A percentile compares a stretch with the other conserved stretches of the same genome.
Conservation (phyloP, 2,329 filamentous ascomycete genomes). For the Ophiostoma triangulosporum region DNA sequence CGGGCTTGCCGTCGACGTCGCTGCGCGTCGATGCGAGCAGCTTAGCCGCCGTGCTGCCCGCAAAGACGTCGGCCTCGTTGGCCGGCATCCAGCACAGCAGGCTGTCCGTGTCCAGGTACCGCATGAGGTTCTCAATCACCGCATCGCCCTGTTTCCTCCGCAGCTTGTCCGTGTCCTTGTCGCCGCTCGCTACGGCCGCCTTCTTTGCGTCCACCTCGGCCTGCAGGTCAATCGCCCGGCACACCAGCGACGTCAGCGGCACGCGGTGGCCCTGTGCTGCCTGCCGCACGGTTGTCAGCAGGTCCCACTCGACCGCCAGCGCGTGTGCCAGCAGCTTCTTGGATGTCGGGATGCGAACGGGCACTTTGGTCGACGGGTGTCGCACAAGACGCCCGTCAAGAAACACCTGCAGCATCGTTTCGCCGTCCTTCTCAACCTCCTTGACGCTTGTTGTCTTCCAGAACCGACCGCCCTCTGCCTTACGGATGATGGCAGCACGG, state of each 20-base stretch:
- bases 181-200: not conserved
- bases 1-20: not conserved
- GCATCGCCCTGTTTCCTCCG: conserved; percentile 36
- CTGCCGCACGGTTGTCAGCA: conserved; percentile 67
- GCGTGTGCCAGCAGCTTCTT: conserved; percentile 76
- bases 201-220: conserved; percentile 31
- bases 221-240: conserved; percentile 70
- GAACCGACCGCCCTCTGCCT: conserved; percentile 42
- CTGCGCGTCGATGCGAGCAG: conserved; percentile 16
- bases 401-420: conserved; percentile 32
- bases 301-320: conserved; percentile 88
- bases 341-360: conserved; percentile 56
- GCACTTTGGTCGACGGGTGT: conserved; percentile 56
- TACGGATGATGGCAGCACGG: conserved; percentile 36
- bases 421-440: conserved; percentile 36
- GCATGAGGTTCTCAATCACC: conserved; percentile 57
- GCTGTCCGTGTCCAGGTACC: conserved; percentile 85
- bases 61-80: conserved; percentile 27
- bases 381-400: conserved; percentile 70
- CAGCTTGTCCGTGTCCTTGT: not conserved
- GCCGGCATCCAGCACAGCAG: conserved; percentile 74
- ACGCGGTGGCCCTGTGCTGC: conserved; percentile 78
- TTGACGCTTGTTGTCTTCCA: conserved; percentile 73
- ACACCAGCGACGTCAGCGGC: conserved; percentile 73
- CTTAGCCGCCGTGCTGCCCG: not conserved